Evolutionary conservation across 306 rosid genomes (phyloP), one percentile per base, ranked within the genome.

Genomic region (Inga leiocalycina): DNA sequence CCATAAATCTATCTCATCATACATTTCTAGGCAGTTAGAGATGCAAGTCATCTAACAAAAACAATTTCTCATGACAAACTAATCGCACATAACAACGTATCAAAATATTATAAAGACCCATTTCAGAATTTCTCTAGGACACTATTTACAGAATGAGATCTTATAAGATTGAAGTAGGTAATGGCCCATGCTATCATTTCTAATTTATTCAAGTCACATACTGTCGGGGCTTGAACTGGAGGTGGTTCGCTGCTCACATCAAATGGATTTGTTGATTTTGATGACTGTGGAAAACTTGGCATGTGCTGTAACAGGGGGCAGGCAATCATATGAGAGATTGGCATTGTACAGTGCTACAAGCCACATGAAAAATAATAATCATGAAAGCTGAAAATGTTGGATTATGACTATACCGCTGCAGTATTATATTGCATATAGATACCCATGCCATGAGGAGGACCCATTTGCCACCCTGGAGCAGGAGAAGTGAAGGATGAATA

Each of bases 191-290:
- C 48, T 59, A 37, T 73, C 54, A 71, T 22, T 81, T 65, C 51
- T 41, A 74, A 81, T 49, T 27, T 78, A 80, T 56, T 27, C 78
- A 85, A 80, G 82, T 85, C 69, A 83, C 93, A 66, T 90, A 94
- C 97, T 6, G 85, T 64, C 81, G 91, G 84, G 76, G 85, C 88
- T 84, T 89, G 97, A 87, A 76, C 83, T 78, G 85, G 88, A 86
- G 86, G 72, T 72, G 91, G 85, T 79, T 77, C 93, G 10, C 88
- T 80, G 84, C 74, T 81, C 70, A 89, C 87, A 66, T 94, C 99
- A 81, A 97, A 97, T 51, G 99, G 99, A 79, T 97, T 97, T 54
- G 83, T 76, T 46, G 99, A 90, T 77, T 57, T 94, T 57, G 91
- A 83, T 20, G 89, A 75, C 81, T 90, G 97, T 8, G 87, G 88